Conservation (phyloP, 2,329 filamentous ascomycete genomes). For the Botrytis hyacinthi region DNA sequence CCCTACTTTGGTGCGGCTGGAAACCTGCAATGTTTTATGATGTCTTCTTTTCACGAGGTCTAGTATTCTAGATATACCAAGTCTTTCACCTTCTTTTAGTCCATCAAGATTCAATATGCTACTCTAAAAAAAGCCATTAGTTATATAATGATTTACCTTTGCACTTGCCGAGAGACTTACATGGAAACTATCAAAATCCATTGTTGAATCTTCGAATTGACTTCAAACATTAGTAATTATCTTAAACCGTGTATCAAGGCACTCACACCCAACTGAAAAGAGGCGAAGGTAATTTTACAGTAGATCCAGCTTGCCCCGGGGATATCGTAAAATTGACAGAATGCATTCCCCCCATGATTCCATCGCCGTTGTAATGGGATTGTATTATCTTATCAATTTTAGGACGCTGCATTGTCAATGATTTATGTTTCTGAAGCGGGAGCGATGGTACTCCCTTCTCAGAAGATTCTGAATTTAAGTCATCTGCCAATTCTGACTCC, state of each 20-base stretch:
- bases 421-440: neutral
- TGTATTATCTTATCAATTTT: neutral
- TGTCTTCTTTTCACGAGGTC: constrained; percentile 23
- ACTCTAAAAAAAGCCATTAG: neutral
- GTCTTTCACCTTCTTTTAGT: constrained; percentile 24
- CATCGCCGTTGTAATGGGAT: constrained; percentile 10
- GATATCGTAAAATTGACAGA: neutral
- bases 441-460: neutral
- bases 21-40: constrained; percentile 28
- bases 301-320: neutral
- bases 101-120: constrained; percentile 11
- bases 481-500: neutral
- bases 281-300: neutral
- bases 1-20: constrained; percentile 22
- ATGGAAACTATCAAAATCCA: constrained; percentile 15
- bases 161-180: neutral
- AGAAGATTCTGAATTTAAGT: neutral
- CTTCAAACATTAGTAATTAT: neutral
- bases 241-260: neutral
- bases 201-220: constrained; percentile 11
- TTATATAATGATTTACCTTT: neutral
- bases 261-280: constrained; percentile 15
- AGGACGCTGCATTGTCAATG: neutral
- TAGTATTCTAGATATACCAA: constrained; percentile 25
- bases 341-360: constrained; percentile 7